Evolutionary conservation across 192 early-diverging fungal genomes (phyloP).

Genomic region (Phycomyces nitens): DNA sequence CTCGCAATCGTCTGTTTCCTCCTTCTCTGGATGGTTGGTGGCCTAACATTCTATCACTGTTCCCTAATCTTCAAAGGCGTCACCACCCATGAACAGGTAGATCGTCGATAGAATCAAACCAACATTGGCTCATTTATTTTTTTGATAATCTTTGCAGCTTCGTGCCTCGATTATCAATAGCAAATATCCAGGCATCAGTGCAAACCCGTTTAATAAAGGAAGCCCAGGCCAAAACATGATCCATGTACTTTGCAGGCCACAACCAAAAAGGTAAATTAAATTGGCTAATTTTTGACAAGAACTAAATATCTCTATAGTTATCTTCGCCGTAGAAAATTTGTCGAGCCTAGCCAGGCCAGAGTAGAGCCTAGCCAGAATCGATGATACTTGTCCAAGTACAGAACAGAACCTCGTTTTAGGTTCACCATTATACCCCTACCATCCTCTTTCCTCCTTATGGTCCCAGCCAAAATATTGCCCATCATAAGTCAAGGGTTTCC

Average conservation of each 20-base stretch:
- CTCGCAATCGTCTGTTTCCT: conserved; percentile 63
- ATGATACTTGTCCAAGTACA: too few relatives aligned
- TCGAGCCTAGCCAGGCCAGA: conserved; percentile 2
- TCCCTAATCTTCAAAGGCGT: conserved; percentile 66
- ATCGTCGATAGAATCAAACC: neutral
- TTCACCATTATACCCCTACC: too few relatives aligned
- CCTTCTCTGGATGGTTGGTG: conserved; percentile 63
- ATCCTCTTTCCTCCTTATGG: too few relatives aligned
- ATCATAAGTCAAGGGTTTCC: too few relatives aligned
- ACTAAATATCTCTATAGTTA: too few relatives aligned
- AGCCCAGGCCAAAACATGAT: conserved; percentile 23
- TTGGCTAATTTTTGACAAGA: too few relatives aligned
- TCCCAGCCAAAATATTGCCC: too few relatives aligned
- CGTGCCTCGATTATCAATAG: conserved; percentile 10
- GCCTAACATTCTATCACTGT: conserved; percentile 75
- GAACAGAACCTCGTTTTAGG: too few relatives aligned
- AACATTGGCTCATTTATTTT: neutral
- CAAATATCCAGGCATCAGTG: conserved; percentile 7
- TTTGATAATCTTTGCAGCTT: conserved; percentile 11
- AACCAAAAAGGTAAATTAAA: conserved; percentile 27
- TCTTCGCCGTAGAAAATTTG: conserved; percentile 23
- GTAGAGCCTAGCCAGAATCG: neutral
- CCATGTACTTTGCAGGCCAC: conserved; percentile 27
- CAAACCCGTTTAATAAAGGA: conserved; percentile 22
- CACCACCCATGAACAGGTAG: conserved; percentile 89